Evolutionary conservation across 495 filamentous ascomycete genomes (phyloP).

Genomic region (Alectoria sarmentosa): DNA sequence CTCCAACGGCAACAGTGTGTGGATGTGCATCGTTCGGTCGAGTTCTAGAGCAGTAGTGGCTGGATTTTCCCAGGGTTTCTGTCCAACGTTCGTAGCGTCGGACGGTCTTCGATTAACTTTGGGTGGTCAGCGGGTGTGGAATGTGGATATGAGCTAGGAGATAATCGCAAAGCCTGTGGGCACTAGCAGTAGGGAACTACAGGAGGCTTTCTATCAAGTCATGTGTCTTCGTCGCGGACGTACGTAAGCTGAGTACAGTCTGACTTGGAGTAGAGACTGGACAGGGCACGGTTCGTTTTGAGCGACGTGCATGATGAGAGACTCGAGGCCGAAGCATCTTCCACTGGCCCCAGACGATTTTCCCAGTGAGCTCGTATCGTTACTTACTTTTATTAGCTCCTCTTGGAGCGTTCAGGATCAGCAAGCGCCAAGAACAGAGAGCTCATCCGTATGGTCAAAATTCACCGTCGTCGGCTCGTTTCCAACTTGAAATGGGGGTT

Average conservation of each 20-base stretch:
- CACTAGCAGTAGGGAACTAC: neutral
- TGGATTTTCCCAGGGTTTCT: neutral
- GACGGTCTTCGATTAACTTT: neutral
- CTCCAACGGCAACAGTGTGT: neutral
- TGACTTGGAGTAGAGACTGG: neutral
- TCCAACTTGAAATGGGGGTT: neutral
- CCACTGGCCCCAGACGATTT: neutral
- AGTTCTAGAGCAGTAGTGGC: neutral
- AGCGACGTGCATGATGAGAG: neutral
- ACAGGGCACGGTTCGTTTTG: neutral
- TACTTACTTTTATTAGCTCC: neutral
- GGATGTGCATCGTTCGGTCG: neutral
- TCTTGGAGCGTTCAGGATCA: neutral
- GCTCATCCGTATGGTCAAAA: neutral
- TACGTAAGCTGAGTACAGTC: neutral
- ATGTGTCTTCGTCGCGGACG: neutral
- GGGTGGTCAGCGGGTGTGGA: slow-evolving; percentile 1
- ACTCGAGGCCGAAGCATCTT: neutral
- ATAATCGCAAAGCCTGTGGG: neutral
- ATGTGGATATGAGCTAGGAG: neutral
- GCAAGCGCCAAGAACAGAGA: slow-evolving; percentile 1
- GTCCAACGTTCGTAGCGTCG: neutral
- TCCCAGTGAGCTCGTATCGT: neutral
- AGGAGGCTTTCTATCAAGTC: neutral
- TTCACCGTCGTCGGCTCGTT: slow-evolving; percentile 5